phyloP scores from a whole-genome alignment of 495 filamentous ascomycete genomes.

The Cercophora scortea region DNA sequence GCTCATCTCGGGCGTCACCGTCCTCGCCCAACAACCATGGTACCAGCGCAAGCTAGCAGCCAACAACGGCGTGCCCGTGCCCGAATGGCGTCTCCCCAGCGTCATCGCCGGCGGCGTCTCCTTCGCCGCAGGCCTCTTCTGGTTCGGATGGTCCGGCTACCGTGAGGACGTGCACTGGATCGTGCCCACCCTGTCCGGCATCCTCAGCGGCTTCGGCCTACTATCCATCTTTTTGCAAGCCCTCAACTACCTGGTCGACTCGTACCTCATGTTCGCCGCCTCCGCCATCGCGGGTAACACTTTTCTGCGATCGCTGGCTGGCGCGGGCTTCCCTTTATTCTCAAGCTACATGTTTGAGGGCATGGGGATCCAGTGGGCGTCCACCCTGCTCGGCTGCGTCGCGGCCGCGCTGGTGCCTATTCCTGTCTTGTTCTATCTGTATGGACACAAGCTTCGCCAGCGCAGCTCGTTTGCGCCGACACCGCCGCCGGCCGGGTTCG shows the following conservation, averaged over 20 bases:
- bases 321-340: slow-evolving; percentile 78
- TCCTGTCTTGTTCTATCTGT: slow-evolving; percentile 58
- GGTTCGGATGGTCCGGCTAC: slow-evolving; percentile 80
- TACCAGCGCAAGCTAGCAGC: slow-evolving; percentile 63
- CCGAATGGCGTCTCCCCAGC: slow-evolving; percentile 79
- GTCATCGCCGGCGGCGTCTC: slow-evolving; percentile 68
- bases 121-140: slow-evolving; percentile 74
- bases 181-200: slow-evolving; percentile 65
- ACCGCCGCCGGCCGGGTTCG: slow-evolving; percentile 2
- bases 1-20: slow-evolving; percentile 55
- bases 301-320: slow-evolving; percentile 70
- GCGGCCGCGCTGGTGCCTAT: slow-evolving; percentile 64
- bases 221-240: slow-evolving; percentile 78
- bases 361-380: slow-evolving; percentile 70
- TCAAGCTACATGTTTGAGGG: slow-evolving; percentile 70
- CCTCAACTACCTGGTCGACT: slow-evolving; percentile 81
- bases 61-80: slow-evolving; percentile 66
- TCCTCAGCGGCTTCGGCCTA: slow-evolving; percentile 51
- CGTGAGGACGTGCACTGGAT: slow-evolving; percentile 65
- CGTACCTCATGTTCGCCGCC: slow-evolving; percentile 83
- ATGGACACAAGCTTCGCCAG: slow-evolving; percentile 55
- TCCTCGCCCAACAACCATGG: slow-evolving; percentile 58
- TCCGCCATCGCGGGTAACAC: slow-evolving; percentile 88
- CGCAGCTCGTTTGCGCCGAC: slow-evolving; percentile 65
- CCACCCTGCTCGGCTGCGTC: slow-evolving; percentile 69